Evolutionary conservation across 2,329 filamentous ascomycete species (phyloP), one percentile per base, ranked within the genome.

Genomic region (Alternaria sp.): DNA sequence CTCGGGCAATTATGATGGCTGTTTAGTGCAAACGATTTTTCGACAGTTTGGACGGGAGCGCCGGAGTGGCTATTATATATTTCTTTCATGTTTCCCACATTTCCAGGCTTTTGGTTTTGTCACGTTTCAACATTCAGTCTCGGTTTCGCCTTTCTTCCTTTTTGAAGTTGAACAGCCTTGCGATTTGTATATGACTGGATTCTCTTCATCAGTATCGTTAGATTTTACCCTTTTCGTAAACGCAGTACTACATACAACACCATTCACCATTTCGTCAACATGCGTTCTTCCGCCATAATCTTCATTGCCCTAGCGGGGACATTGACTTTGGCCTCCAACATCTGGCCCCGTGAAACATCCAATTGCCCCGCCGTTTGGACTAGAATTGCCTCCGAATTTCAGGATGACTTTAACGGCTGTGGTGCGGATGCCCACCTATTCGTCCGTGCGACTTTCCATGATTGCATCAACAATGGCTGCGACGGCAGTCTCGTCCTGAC

Each of bases 381-480:
- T n/a, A 45, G 49, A 7, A 56, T 66, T 5, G 61, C 63, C 13
- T 52, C 57, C 10, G 61, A 69, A n/a, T 58, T 71, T 4, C 40
- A 67, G 29, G 39, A 49, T 2, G 54, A 54, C 17, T 70, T 70
- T 34, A 23, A 53, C 14, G 63, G 64, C 34, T 73, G 71, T 42
- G 61, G 61, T 11, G 54, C 58, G 29, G 54, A 61, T 31, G 69
- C 71, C 7, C 71, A 65, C 24, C 61, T 51, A 14, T 64, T 67
- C 4, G 68, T 73, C 14, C 65, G 70, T 13, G 61, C 64, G 0
- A 61, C 68, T 6, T 73, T 73, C 51, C 70, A 74, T 24, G 70
- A 73, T 48, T 72, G 70, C 57, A 63, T 71, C 63, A 70, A 67
- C 59, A 67, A 66, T 17, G 69, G 62, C 23, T 72, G 70, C 29